Evolutionary conservation across 495 filamentous ascomycete genomes (phyloP).

Genomic region (Ascodesmis nigricans): DNA sequence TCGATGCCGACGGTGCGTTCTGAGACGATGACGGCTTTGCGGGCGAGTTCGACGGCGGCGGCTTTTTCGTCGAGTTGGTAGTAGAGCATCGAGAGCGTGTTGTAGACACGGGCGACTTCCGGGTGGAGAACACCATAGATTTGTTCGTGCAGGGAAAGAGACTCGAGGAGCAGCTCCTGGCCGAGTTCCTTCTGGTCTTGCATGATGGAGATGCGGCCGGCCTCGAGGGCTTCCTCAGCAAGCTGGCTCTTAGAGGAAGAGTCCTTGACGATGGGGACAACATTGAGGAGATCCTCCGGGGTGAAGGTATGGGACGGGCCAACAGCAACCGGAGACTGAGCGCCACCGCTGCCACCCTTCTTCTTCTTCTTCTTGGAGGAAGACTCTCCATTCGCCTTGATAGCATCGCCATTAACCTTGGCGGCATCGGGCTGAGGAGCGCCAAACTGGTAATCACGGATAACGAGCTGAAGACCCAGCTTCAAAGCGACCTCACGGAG

Average conservation of each 20-base stretch:
- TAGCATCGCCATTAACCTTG: constrained; percentile 16
- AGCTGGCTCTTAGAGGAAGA: constrained; percentile 52
- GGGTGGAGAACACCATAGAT: constrained; percentile 97
- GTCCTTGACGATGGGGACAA: constrained; percentile 86
- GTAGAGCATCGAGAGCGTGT: constrained; percentile 82
- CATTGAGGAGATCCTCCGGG: constrained; percentile 70
- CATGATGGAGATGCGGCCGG: constrained; percentile 78
- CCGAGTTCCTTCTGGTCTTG: constrained; percentile 90
- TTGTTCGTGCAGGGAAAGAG: constrained; percentile 88
- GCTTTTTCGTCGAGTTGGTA: constrained; percentile 91
- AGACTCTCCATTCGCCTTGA: constrained; percentile 23
- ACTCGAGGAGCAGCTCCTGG: constrained; percentile 86
- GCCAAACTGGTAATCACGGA: constrained; percentile 56
- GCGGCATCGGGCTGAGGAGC: constrained; percentile 23
- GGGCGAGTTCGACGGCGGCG: constrained; percentile 79
- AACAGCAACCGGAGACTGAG: constrained; percentile 23
- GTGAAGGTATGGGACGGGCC: constrained; percentile 41
- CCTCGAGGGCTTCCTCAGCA: constrained; percentile 89
- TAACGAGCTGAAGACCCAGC: constrained; percentile 70
- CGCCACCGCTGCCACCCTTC: constrained; percentile 35
- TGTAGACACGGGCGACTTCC: constrained; percentile 88
- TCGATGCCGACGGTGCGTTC: constrained; percentile 90
- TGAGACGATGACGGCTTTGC: constrained; percentile 87
- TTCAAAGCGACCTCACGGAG: constrained; percentile 78
- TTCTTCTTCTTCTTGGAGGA: constrained; percentile 41